phyloP scores from a whole-genome alignment of 164 flowering plant genomes.

The Cinnamomum micranthum region DNA sequence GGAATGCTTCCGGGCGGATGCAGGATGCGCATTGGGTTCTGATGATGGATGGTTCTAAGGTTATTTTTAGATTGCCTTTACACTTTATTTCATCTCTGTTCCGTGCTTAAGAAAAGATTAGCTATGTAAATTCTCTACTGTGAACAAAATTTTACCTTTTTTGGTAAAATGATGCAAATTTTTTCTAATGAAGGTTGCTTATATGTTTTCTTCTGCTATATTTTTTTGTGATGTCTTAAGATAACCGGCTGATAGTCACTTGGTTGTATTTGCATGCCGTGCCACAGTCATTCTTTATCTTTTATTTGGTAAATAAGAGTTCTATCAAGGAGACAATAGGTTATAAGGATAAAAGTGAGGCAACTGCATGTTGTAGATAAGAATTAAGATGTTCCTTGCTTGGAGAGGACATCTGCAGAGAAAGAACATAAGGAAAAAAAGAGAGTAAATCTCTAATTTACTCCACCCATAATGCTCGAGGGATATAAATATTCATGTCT shows the following conservation, averaged over 20 bases:
- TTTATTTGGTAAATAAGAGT: no score
- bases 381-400: no score
- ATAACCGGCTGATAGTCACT: neutral
- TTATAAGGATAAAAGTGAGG: no score
- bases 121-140: neutral
- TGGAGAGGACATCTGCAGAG: no score
- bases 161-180: neutral
- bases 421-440: no score
- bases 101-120: neutral
- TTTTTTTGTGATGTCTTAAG: neutral
- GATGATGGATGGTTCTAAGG: constrained; percentile 97
- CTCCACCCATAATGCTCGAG: no score
- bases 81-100: neutral
- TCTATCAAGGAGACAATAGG: no score
- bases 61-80: constrained; percentile 7
- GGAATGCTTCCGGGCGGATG: constrained; percentile 92
- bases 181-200: neutral
- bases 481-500: no score
- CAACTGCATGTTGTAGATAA: no score
- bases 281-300: no score
- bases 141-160: neutral
- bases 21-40: constrained; percentile 90
- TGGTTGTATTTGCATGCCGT: neutral
- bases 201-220: neutral
- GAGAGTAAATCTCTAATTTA: no score